A percentile compares a stretch with the other conserved stretches of the same genome.
These are phyloP conservation scores for Pichia sp. DNA, from an alignment of 1,139 yeast genomes.

Conservation along the genomic window DNA sequence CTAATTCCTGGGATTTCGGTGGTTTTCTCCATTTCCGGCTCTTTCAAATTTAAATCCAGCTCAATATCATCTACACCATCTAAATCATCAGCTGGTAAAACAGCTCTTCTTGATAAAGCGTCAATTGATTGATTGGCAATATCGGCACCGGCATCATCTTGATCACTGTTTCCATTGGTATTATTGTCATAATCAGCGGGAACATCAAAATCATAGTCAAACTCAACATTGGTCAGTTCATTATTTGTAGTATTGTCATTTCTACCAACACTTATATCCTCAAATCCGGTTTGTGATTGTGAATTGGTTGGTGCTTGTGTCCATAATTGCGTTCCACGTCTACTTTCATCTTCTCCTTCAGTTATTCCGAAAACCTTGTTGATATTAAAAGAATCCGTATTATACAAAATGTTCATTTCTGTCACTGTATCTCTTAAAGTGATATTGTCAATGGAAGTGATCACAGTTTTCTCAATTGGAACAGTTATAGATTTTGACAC, in stretches of 20 bases:
- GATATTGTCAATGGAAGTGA: conserved; percentile 38
- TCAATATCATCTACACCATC: conserved; percentile 43
- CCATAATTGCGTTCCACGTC: conserved; percentile 4
- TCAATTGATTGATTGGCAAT: conserved; percentile 40
- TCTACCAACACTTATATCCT: conserved; percentile 15
- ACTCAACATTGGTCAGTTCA: background rate
- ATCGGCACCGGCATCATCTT: background rate
- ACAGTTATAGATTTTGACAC: conserved; percentile 30
- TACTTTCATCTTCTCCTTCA: background rate
- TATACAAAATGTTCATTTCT: conserved; percentile 61
- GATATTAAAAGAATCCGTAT: conserved; percentile 49
- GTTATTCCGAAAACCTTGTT: conserved; percentile 31
- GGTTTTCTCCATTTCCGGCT: conserved; percentile 9
- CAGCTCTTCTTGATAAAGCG: conserved; percentile 38
- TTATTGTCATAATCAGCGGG: conserved; percentile 24
- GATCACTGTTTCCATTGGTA: conserved; percentile 9
- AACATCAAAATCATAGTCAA: background rate
- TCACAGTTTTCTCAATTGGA: conserved; percentile 28
- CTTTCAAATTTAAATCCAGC: conserved; percentile 36
- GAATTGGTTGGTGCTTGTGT: background rate
- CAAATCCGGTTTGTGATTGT: conserved; percentile 3
- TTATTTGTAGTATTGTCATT: conserved; percentile 9
- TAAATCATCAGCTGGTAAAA: conserved; percentile 21
- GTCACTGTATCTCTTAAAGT: conserved; percentile 74
- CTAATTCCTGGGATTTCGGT: conserved; percentile 8